These are phyloP conservation scores for Helicocarpus griseus DNA, from an alignment of 2,329 filamentous ascomycete genomes.

Conservation along the genomic window DNA sequence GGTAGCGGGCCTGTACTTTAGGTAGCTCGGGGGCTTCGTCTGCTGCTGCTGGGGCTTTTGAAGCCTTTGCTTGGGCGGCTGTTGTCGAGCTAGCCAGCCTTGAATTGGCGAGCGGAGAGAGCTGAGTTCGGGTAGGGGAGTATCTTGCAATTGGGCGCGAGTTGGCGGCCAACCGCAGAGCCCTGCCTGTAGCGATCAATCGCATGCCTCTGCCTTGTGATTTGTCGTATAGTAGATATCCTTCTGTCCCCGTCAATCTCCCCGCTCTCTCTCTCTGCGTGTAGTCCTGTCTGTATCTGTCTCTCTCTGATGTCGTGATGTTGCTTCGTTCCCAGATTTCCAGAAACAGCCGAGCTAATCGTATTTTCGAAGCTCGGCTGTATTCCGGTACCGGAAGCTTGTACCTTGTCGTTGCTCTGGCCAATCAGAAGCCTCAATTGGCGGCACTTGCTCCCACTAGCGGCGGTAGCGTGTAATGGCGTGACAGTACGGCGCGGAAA, in stretches of 20 bases:
- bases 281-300: not conserved
- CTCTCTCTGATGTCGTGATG: not conserved
- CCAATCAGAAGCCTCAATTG: not conserved
- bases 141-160: slow-evolving; percentile 21
- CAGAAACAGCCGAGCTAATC: not conserved
- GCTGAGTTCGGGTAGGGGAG: not conserved
- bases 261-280: not conserved
- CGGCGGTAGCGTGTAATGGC: not conserved
- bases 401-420: not conserved
- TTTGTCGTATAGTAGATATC: too few relatives aligned
- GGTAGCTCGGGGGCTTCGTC: not conserved
- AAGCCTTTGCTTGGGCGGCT: not conserved
- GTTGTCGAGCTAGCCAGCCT: slow-evolving; percentile 26
- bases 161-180: slow-evolving; percentile 26
- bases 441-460: not conserved
- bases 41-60: slow-evolving; percentile 3
- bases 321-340: not conserved
- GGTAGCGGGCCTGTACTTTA: not conserved
- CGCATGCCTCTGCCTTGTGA: slow-evolving; percentile 25
- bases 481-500: not conserved
- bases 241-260: too few relatives aligned
- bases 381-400: not conserved
- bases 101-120: slow-evolving; percentile 8
- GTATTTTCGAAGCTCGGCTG: not conserved
- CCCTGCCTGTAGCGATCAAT: slow-evolving; percentile 30